Percentiles rank a stretch among this genome's conserved stretches.
phyloP scores from a whole-genome alignment of 1,284 basidiomycete species.

The Apiotrichum porosum region DNA sequence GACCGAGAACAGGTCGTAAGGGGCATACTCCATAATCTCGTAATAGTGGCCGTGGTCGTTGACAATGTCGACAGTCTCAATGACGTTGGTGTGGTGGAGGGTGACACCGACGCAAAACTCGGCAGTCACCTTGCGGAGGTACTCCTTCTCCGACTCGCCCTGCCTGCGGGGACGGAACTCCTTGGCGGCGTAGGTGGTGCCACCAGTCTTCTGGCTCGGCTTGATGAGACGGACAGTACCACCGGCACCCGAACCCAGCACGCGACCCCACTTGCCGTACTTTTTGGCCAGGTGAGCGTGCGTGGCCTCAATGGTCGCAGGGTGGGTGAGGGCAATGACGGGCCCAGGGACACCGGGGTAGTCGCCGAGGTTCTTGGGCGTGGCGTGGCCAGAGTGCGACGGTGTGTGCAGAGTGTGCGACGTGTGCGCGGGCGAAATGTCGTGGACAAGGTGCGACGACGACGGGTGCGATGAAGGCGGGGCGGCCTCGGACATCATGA shows the following conservation, averaged over 20 bases:
- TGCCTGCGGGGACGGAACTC: constrained; percentile 86
- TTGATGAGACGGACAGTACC: constrained; percentile 97
- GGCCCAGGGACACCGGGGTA: constrained; percentile 46
- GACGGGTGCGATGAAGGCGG: background rate
- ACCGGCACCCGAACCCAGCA: constrained; percentile 92
- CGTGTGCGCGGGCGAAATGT: constrained; percentile 5
- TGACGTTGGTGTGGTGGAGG: constrained; percentile 92
- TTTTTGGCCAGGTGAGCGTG: constrained; percentile 93
- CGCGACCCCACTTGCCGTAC: constrained; percentile 98
- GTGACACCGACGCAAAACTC: constrained; percentile 98
- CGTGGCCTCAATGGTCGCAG: constrained; percentile 64
- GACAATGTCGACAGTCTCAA: constrained; percentile 97
- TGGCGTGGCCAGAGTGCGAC: constrained; percentile 30
- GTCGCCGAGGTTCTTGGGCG: constrained; percentile 37
- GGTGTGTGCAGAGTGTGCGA: constrained; percentile 2
- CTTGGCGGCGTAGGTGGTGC: constrained; percentile 89
- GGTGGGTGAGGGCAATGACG: constrained; percentile 46
- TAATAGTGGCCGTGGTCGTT: constrained; percentile 97
- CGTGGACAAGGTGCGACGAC: background rate
- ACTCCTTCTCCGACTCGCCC: constrained; percentile 90
- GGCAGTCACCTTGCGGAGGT: constrained; percentile 97
- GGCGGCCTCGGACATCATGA: constrained; percentile 25
- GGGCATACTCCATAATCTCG: constrained; percentile 99
- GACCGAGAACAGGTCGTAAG: constrained; percentile 95
- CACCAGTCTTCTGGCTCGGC: constrained; percentile 69